These are phyloP conservation scores for Microbotryomycetes sp. DNA, from an alignment of 1,284 basidiomycete species.

Conservation along the genomic window DNA sequence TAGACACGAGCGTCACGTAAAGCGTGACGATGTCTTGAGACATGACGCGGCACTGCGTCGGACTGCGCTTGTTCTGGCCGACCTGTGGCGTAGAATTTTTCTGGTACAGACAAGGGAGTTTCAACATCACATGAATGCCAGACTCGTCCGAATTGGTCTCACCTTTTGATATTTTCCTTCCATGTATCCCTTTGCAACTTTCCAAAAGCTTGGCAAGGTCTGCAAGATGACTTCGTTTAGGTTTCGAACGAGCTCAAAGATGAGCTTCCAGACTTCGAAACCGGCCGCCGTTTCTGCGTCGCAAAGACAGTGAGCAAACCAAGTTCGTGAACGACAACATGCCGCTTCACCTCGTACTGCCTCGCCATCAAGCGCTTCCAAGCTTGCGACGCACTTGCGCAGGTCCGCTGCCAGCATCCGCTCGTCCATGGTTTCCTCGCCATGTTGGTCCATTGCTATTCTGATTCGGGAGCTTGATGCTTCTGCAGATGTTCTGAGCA, in stretches of 20 bases:
- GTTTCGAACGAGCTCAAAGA: constrained; percentile 54
- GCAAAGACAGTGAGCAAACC: constrained; percentile 19
- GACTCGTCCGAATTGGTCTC: constrained; percentile 21
- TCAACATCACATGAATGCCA: background rate
- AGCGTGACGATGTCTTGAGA: constrained; percentile 80
- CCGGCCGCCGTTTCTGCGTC: constrained; percentile 53
- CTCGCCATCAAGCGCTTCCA: constrained; percentile 26
- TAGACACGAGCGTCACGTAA: constrained; percentile 76
- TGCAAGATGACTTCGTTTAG: constrained; percentile 48
- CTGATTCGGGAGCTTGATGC: constrained; percentile 48
- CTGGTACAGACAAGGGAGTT: constrained; percentile 1
- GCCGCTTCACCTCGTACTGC: constrained; percentile 5
- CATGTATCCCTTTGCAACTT: constrained; percentile 79
- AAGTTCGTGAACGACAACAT: constrained; percentile 9
- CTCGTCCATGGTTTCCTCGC: constrained; percentile 14
- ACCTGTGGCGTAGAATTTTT: constrained; percentile 33
- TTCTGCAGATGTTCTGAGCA: constrained; percentile 64
- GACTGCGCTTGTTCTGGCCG: constrained; percentile 52
- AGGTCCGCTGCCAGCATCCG: constrained; percentile 15
- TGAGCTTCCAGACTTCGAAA: constrained; percentile 72
- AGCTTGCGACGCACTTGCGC: constrained; percentile 7
- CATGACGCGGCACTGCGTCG: constrained; percentile 81
- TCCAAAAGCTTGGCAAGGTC: constrained; percentile 86
- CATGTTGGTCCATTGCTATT: constrained; percentile 28
- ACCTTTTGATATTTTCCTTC: constrained; percentile 87